Evolutionary conservation across 768 basidiomycete genomes (phyloP).

Genomic region (Amanita pseudoporphyria): DNA sequence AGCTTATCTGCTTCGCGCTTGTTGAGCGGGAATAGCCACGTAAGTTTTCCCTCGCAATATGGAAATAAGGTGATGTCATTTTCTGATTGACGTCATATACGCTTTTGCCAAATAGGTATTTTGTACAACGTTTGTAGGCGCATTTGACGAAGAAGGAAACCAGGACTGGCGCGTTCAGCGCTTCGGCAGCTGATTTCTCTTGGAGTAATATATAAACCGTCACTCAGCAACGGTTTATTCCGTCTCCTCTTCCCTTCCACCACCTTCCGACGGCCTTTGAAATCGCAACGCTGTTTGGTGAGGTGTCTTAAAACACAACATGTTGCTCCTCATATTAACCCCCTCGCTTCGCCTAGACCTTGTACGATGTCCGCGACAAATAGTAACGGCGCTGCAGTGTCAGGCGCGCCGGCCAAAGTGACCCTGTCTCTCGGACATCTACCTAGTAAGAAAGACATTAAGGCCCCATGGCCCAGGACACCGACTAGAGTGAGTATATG

Average conservation of each 20-base stretch:
- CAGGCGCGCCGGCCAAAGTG: slow-evolving; percentile 44
- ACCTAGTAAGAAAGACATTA: slow-evolving; percentile 64
- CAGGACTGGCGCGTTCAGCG: background rate
- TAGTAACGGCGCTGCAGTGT: slow-evolving; percentile 10
- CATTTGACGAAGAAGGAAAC: slow-evolving; percentile 7
- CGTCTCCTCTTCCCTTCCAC: background rate
- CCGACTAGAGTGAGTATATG: slow-evolving; percentile 48
- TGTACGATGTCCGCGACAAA: slow-evolving; percentile 11
- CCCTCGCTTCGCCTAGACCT: background rate
- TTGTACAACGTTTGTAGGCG: slow-evolving; percentile 1
- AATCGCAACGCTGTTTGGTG: background rate
- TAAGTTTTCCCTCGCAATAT: background rate
- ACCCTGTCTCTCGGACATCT: slow-evolving; percentile 68
- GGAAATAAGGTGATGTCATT: slow-evolving; percentile 5
- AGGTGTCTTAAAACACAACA: background rate
- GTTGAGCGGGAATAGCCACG: background rate
- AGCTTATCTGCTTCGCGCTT: background rate
- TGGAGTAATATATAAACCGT: slow-evolving; percentile 4
- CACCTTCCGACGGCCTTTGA: background rate
- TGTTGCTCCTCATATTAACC: background rate
- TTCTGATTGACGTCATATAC: slow-evolving; percentile 5
- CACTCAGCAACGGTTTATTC: background rate
- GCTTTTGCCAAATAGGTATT: slow-evolving; percentile 2
- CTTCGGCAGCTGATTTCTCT: background rate
- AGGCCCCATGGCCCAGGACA: slow-evolving; percentile 64